These are phyloP conservation scores for Dictyostelium purpureum DNA, from an alignment of 78 protist genomes.

Conservation along the genomic window DNA sequence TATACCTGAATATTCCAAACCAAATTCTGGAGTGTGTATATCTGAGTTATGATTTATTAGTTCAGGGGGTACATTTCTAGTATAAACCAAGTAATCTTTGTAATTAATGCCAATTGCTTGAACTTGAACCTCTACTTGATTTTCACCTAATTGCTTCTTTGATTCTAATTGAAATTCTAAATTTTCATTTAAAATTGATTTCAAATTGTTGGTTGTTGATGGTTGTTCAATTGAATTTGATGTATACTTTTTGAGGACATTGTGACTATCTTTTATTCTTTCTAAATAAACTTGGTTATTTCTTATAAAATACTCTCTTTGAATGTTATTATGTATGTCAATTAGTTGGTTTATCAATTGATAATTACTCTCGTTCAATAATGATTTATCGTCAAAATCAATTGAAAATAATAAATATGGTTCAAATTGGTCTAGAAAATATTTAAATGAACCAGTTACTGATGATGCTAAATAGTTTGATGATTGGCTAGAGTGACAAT, in stretches of 20 bases:
- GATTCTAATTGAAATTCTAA: not conserved
- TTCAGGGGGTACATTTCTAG: not conserved
- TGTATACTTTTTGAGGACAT: not conserved
- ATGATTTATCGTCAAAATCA: not conserved
- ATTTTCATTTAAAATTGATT: not conserved
- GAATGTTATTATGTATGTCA: not conserved
- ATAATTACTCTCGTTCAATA: not conserved
- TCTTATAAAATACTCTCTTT: not conserved
- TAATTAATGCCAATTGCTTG: slow-evolving; percentile 36
- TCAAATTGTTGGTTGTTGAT: not conserved
- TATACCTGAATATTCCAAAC: not conserved
- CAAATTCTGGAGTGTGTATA: not conserved
- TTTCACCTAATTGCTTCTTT: not conserved
- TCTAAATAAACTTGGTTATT: not conserved
- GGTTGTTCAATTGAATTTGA: not conserved
- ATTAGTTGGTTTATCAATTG: not conserved
- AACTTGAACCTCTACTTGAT: slow-evolving; percentile 38
- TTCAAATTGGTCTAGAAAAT: not conserved
- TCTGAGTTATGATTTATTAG: not conserved
- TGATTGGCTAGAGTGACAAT: too few relatives aligned
- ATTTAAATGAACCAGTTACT: slow-evolving; percentile 3
- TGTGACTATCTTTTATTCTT: not conserved
- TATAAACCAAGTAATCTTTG: slow-evolving; percentile 33
- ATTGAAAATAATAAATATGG: not conserved
- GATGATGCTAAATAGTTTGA: slow-evolving; percentile 14